Conservation (phyloP, 345 rosid species). For the Eucalyptus curtisii region DNA sequence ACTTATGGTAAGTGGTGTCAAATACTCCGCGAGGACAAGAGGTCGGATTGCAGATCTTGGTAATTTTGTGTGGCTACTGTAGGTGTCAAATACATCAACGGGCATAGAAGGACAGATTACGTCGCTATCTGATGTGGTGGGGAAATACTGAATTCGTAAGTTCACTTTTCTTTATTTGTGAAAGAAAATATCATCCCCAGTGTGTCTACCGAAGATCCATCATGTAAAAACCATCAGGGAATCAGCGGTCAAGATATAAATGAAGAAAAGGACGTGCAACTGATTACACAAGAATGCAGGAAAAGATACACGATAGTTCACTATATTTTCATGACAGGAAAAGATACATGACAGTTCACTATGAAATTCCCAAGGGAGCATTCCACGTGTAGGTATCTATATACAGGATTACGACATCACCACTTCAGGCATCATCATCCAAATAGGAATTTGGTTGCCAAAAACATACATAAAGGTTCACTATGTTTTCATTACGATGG, state of each 20-base stretch:
- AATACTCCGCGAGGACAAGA: background rate
- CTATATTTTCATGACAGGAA: background rate
- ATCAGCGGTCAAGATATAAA: background rate
- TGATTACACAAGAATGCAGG: background rate
- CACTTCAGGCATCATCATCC: slow-evolving; percentile 1
- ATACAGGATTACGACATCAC: background rate
- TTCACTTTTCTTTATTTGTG: background rate
- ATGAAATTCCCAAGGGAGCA: background rate
- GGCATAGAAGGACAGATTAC: background rate
- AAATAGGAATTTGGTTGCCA: slow-evolving; percentile 20
- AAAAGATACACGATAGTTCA: background rate
- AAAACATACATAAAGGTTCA: background rate
- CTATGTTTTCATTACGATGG: background rate
- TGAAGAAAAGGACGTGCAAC: background rate
- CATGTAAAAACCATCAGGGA: background rate
- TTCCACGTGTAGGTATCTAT: background rate
- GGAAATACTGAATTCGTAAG: background rate
- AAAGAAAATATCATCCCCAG: background rate
- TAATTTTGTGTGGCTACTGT: background rate
- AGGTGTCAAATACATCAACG: background rate
- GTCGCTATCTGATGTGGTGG: background rate
- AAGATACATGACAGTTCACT: background rate
- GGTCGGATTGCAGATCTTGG: background rate
- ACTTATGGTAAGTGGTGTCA: background rate
- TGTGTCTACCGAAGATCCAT: background rate